These are phyloP conservation scores for Wickerhamiella nectarea DNA, from an alignment of 805 yeast species.

Conservation along the genomic window DNA sequence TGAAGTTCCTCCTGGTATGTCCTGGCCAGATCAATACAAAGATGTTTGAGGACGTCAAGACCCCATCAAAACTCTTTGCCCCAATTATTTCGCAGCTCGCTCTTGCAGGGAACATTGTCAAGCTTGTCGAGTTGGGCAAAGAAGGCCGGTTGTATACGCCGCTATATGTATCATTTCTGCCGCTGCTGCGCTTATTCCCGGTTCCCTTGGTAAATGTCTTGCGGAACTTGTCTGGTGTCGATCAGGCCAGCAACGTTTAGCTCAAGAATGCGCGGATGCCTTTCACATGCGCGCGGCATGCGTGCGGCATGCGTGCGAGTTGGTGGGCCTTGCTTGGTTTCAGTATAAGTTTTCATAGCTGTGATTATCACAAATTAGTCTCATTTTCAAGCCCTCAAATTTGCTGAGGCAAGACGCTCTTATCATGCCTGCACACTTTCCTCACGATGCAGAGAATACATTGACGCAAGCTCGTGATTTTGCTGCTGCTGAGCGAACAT, in stretches of 20 bases:
- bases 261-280: no score
- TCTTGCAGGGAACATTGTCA: slow-evolving; percentile 47
- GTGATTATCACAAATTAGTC: no score
- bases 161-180: slow-evolving; percentile 60
- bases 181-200: slow-evolving; percentile 51
- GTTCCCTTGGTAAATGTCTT: slow-evolving; percentile 49
- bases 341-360: no score
- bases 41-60: slow-evolving; percentile 58
- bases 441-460: not conserved
- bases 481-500: slow-evolving; percentile 1
- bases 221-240: slow-evolving; percentile 56
- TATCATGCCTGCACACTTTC: not conserved
- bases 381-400: no score
- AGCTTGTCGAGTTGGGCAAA: slow-evolving; percentile 44
- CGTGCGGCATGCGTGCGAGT: no score
- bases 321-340: no score
- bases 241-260: slow-evolving; percentile 26
- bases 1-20: slow-evolving; percentile 62
- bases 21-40: slow-evolving; percentile 76
- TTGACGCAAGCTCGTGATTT: slow-evolving; percentile 9
- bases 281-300: no score
- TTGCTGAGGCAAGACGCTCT: no score
- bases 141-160: slow-evolving; percentile 62
- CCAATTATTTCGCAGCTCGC: slow-evolving; percentile 62
- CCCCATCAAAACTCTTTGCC: slow-evolving; percentile 66